phyloP scores from a whole-genome alignment of 805 yeast genomes.

The Lipomyces anomalus region DNA sequence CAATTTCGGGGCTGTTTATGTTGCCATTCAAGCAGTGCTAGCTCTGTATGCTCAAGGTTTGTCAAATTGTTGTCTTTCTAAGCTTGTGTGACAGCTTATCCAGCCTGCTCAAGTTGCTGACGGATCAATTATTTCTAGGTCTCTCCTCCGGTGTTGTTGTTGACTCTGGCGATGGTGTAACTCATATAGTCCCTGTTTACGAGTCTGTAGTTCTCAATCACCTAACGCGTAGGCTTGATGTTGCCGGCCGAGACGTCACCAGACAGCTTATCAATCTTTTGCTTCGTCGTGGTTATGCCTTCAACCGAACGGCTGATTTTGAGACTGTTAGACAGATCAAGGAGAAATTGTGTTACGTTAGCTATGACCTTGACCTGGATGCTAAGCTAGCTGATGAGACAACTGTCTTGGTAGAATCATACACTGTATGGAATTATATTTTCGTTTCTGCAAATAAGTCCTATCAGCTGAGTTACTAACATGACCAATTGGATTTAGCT shows the following conservation, averaged over 20 bases:
- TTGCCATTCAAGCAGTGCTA: conserved; percentile 95
- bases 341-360: conserved; percentile 93
- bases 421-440: conserved; percentile 31
- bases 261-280: conserved; percentile 84
- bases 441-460: not conserved
- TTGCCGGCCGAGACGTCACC: conserved; percentile 98
- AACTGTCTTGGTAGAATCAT: conserved; percentile 85
- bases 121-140: conserved; percentile 5
- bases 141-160: conserved; percentile 95
- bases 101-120: not conserved
- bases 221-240: conserved; percentile 84
- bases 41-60: conserved; percentile 93
- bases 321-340: conserved; percentile 92
- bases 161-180: conserved; percentile 98
- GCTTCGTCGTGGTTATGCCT: conserved; percentile 94
- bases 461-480: not conserved
- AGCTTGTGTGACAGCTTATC: too few species aligned
- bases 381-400: conserved; percentile 84
- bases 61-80: too few species aligned
- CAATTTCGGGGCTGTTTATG: conserved; percentile 86
- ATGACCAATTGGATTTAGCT: conserved; percentile 59
- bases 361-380: conserved; percentile 89
- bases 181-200: conserved; percentile 96
- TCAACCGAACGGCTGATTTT: conserved; percentile 98
- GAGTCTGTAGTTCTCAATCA: conserved; percentile 96